A percentile compares a stretch with the other conserved stretches of the same genome.
Evolutionary conservation across 2,329 filamentous ascomycete genomes (phyloP).

Genomic region (Myriosclerotinia scirpicola): DNA sequence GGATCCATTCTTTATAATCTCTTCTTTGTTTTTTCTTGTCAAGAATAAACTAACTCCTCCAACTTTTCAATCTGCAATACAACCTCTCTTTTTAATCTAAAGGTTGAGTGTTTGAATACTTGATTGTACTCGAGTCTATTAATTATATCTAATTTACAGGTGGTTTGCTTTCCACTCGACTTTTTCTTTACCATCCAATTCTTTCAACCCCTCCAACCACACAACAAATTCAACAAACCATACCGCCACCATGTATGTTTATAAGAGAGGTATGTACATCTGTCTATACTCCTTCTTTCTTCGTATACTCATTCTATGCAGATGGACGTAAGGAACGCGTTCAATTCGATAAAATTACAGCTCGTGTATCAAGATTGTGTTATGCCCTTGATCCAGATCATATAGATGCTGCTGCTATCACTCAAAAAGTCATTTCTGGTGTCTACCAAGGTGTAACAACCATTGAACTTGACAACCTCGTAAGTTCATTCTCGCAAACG

Average conservation of each 20-base stretch:
- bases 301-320: conserved; percentile 43
- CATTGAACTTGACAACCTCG: conserved; percentile 92
- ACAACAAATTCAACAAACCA: conserved; percentile 24
- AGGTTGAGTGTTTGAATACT: background rate
- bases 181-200: conserved; percentile 3
- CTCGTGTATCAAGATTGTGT: conserved; percentile 94
- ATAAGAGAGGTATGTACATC: conserved; percentile 42
- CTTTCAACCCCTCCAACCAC: conserved; percentile 25
- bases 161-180: conserved; percentile 10
- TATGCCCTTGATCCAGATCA: conserved; percentile 95
- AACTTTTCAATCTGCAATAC: conserved; percentile 9
- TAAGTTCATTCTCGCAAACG: conserved; percentile 53
- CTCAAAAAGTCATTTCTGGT: conserved; percentile 98
- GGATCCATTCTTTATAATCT: conserved; percentile 20
- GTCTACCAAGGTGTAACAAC: conserved; percentile 98
- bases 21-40: conserved; percentile 13
- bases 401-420: conserved; percentile 96
- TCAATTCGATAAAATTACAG: conserved; percentile 99
- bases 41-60: conserved; percentile 17
- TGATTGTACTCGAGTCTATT: background rate
- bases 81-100: conserved; percentile 3
- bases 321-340: conserved; percentile 99
- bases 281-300: background rate
- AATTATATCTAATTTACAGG: conserved; percentile 9
- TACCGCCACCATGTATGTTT: conserved; percentile 41